Conservation (phyloP, 208 protist species). For the Wallacemonas rigidus region DNA sequence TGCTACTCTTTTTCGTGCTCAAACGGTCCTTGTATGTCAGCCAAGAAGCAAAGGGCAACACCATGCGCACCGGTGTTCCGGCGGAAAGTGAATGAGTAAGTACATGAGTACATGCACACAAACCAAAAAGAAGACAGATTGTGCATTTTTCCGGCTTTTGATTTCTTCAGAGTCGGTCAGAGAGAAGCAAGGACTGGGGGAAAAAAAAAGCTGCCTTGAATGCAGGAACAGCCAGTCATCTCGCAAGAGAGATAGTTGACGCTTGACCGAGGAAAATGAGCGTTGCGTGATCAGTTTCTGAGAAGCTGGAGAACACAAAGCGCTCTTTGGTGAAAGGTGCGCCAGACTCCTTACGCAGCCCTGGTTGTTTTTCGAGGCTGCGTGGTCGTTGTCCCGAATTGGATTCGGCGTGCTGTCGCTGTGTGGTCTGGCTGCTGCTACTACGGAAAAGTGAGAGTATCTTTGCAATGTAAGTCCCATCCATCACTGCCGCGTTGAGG, state of each 20-base stretch:
- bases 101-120: no score
- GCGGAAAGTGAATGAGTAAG: no score
- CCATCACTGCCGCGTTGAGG: neutral
- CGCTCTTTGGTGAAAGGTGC: slow-evolving; percentile 3
- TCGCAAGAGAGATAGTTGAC: slow-evolving; percentile 1
- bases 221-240: neutral
- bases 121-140: no score
- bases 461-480: neutral
- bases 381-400: neutral
- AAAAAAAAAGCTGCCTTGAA: slow-evolving; percentile 1
- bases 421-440: neutral
- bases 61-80: neutral
- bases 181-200: neutral
- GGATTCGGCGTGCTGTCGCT: neutral
- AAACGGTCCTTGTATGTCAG: neutral
- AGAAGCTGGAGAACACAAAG: slow-evolving; percentile 16
- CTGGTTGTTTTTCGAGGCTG: slow-evolving; percentile 4
- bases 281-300: slow-evolving; percentile 28
- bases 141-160: no score
- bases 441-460: neutral
- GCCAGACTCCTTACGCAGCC: neutral
- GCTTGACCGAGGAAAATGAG: slow-evolving; percentile 39
- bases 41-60: slow-evolving; percentile 1
- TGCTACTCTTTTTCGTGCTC: no score
- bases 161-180: no score